Percentiles rank a stretch among this genome's conserved stretches.
These are phyloP conservation scores for Pelagophyceae sp. DNA, from an alignment of 352 stramenopile species.

Conservation along the genomic window DNA sequence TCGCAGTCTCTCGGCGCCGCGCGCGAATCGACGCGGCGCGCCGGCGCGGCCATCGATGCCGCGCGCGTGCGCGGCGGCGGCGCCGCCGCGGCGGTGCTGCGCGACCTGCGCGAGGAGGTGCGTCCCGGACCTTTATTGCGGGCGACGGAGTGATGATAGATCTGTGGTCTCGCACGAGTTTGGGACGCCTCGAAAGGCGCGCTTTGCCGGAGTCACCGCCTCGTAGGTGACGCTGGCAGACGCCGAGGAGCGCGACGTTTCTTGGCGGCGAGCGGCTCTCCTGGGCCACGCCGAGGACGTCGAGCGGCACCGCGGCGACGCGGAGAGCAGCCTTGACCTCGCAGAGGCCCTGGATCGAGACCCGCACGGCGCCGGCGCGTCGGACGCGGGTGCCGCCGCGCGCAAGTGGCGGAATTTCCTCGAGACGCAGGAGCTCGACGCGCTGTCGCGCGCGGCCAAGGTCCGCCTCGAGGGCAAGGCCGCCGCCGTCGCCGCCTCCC, in stretches of 20 bases:
- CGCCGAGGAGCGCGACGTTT: neutral
- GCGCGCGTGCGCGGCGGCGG: neutral
- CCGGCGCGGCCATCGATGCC: neutral
- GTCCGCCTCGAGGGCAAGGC: neutral
- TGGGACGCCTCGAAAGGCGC: too few relatives aligned
- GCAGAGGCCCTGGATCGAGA: neutral
- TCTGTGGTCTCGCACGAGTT: too few relatives aligned
- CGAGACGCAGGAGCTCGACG: slow-evolving; percentile 10
- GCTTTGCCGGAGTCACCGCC: too few relatives aligned
- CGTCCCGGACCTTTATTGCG: too few relatives aligned
- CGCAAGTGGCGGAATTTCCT: neutral
- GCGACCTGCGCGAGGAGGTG: neutral
- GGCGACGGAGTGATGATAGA: too few relatives aligned
- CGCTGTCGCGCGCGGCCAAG: neutral
- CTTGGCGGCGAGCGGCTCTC: neutral
- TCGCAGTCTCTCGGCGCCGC: neutral
- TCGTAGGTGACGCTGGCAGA: too few relatives aligned
- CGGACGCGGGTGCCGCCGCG: neutral
- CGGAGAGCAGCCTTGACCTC: neutral
- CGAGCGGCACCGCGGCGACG: neutral
- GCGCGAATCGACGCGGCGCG: neutral
- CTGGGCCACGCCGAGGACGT: neutral
- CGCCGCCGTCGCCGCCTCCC: neutral
- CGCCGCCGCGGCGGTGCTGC: neutral
- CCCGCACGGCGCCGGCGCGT: neutral